Conservation (phyloP, 78 protist species). For the Protostelium mycophagum region DNA sequence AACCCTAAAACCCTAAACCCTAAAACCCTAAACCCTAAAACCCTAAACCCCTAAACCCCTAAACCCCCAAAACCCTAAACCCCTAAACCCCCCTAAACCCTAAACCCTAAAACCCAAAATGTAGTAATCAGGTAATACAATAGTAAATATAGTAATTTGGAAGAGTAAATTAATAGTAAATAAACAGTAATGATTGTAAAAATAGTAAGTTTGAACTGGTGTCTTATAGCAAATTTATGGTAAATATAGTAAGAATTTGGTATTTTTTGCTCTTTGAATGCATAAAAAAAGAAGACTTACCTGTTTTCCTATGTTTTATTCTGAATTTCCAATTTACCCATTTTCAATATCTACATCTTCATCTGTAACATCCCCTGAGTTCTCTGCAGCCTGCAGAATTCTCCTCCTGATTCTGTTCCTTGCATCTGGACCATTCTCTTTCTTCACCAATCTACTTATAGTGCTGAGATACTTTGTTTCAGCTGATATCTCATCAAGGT, state of each 20-base stretch:
- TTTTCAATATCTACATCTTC: not conserved
- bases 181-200: not conserved
- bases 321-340: not conserved
- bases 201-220: not conserved
- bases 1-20: no score
- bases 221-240: not conserved
- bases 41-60: no score
- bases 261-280: not conserved
- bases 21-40: no score
- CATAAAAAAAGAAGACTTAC: not conserved
- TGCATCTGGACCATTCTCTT: slow-evolving; percentile 1
- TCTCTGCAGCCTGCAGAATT: slow-evolving; percentile 1
- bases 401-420: not conserved
- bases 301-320: not conserved
- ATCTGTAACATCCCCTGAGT: slow-evolving; percentile 1
- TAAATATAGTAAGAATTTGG: no score
- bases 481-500: no score
- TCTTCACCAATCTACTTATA: not conserved
- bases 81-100: no score
- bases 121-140: not conserved
- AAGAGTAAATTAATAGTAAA: not conserved
- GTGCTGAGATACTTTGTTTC: not conserved
- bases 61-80: no score
- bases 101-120: no score
- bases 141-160: not conserved